A percentile compares a stretch with the other conserved stretches of the same genome.
Conservation (phyloP, 2,329 filamentous ascomycete species). For the Xylariaceae sp. region DNA sequence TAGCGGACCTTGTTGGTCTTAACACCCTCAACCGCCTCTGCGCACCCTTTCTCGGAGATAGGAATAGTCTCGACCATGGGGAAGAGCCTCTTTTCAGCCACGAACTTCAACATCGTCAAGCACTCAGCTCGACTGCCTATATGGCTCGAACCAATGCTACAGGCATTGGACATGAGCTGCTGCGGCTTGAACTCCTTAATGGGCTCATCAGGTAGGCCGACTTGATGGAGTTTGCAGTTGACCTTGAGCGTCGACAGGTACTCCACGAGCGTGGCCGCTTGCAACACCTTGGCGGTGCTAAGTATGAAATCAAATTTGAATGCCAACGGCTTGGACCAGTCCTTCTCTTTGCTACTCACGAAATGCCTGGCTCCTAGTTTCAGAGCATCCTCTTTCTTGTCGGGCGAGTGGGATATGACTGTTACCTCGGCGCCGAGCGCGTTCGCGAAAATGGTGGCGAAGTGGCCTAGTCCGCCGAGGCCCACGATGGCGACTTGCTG, state of each 20-base stretch:
- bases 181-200: slow-evolving; percentile 41
- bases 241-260: slow-evolving; percentile 52
- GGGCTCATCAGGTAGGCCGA: slow-evolving; percentile 52
- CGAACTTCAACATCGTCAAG: slow-evolving; percentile 55
- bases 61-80: slow-evolving; percentile 55
- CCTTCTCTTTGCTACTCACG: slow-evolving; percentile 44
- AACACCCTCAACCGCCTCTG: slow-evolving; percentile 65
- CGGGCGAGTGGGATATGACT: slow-evolving; percentile 56
- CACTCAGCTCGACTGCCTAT: slow-evolving; percentile 59
- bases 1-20: slow-evolving; percentile 69
- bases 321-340: slow-evolving; percentile 54
- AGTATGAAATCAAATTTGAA: slow-evolving; percentile 50
- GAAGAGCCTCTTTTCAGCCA: slow-evolving; percentile 50
- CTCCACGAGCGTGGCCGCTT: slow-evolving; percentile 51
- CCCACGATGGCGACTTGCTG: slow-evolving; percentile 69
- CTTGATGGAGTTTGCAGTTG: slow-evolving; percentile 54
- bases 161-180: slow-evolving; percentile 39
- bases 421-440: slow-evolving; percentile 66
- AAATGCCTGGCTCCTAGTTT: slow-evolving; percentile 60
- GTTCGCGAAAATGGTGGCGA: slow-evolving; percentile 66
- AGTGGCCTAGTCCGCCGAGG: slow-evolving; percentile 69
- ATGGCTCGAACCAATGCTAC: slow-evolving; percentile 47
- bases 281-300: slow-evolving; percentile 46
- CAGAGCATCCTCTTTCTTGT: slow-evolving; percentile 56
- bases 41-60: slow-evolving; percentile 63